phyloP scores from a whole-genome alignment of 768 basidiomycete species.

The Termitomyces sp. region DNA sequence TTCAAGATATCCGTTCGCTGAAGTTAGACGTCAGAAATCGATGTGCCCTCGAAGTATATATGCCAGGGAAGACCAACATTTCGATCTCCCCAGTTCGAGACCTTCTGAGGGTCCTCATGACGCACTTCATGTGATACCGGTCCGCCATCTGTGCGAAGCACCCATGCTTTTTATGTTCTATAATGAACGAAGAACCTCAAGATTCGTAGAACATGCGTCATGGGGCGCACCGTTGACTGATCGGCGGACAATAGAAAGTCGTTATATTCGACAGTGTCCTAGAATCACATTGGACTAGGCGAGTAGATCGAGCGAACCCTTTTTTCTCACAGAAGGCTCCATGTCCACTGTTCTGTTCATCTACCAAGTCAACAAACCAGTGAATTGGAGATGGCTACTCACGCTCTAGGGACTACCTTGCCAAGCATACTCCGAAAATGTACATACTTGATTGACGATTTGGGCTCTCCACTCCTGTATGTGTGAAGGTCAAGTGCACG shows the following conservation, averaged over 20 bases:
- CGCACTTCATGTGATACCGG: constrained; percentile 7
- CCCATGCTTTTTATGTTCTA: background rate
- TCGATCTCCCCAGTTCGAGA: background rate
- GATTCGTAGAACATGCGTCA: background rate
- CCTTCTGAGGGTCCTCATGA: constrained; percentile 1
- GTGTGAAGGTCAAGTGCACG: background rate
- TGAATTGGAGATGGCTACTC: background rate
- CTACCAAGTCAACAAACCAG: background rate
- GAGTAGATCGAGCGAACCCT: background rate
- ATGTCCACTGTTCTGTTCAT: no score
- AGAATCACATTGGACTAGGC: background rate
- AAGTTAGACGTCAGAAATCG: background rate
- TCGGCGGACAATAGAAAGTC: background rate
- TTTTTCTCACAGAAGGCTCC: background rate
- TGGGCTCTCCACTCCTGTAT: background rate
- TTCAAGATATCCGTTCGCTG: background rate
- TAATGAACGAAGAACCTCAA: constrained; percentile 2
- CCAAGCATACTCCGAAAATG: background rate
- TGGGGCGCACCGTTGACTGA: background rate
- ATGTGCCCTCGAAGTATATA: background rate
- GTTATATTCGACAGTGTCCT: background rate
- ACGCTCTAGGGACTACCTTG: background rate
- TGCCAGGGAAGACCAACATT: background rate
- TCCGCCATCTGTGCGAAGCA: background rate
- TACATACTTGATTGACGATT: background rate